Evolutionary conservation across 495 filamentous ascomycete species (phyloP), one percentile per base, ranked within the genome.

Genomic region (Daldinia loculata): DNA sequence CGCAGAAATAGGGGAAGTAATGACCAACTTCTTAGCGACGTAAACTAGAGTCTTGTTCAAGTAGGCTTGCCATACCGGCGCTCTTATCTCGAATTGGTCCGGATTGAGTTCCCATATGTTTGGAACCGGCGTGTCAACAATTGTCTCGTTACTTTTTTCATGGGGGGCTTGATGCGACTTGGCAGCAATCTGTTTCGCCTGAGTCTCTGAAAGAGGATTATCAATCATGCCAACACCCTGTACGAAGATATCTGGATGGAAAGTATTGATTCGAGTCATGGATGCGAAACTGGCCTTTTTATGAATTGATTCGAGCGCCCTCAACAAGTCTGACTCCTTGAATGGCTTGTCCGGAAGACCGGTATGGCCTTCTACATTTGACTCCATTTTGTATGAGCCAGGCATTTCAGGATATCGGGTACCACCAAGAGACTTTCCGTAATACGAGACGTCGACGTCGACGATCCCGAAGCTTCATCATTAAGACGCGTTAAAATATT

Each of bases 101-200:
- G 76, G 55, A 41, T 38, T 24, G 6, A 57, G 32, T 26, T 57
- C 32, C 55, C 55, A 57, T 17, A 15, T 57, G n/a, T 41, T 39
- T 2, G 17, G 22, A 1, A 38, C 55, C 14, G 32, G 69, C 0
- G 69, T 79, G 60, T 88, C 82, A 14, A 88, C 79, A 26, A 86
- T 59, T 0, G 80, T 86, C 64, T 84, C 70, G 53, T 53, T 76
- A 30, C 80, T 83, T 57, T 81, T 80, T 15, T 82, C 84, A 48
- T 79, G 84, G 22, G 86, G 83, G 2, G 80, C 78, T 66, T 81
- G 78, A 59, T 82, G 80, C 52, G 81, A 80, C 36, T 74, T 74
- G 27, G 63, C 63, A 64, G 80, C 79, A 50, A 87, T 74, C 17
- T 74, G 75, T 19, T 73, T 70, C 2, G 84, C 87, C 39, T 83